A percentile compares a stretch with the other conserved stretches of the same genome.
Conservation (phyloP, 2,329 filamentous ascomycete genomes). For the Macrophomina pseudophaseolina region DNA sequence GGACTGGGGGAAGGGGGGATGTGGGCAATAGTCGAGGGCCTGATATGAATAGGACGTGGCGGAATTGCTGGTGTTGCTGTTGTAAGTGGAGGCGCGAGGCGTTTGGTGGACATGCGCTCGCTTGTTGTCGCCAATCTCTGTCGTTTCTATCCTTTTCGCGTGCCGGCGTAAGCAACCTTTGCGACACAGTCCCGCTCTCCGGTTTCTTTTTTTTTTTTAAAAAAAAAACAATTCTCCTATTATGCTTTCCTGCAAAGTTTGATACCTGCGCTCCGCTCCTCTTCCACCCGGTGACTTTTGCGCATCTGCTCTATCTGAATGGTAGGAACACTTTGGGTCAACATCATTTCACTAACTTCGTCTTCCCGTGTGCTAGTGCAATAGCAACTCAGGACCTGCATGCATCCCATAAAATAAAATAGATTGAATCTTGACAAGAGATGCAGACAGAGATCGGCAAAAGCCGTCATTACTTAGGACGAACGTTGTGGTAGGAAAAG, state of each 20-base stretch:
- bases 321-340: no score
- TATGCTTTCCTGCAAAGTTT: slow-evolving; percentile 1
- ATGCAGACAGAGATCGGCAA: neutral
- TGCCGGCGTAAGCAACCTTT: neutral
- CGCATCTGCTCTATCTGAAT: neutral
- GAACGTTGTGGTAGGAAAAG: no score
- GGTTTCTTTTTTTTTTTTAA: no score
- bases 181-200: neutral
- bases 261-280: neutral
- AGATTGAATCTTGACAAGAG: neutral
- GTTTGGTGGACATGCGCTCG: neutral
- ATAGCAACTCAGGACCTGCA: neutral
- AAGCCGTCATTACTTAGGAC: neutral
- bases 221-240: neutral
- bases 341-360: neutral
- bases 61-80: neutral
- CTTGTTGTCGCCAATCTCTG: slow-evolving; percentile 4
- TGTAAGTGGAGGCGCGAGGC: neutral
- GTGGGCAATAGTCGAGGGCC: neutral
- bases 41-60: neutral
- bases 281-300: neutral
- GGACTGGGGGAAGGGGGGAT: neutral
- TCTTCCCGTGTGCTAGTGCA: neutral
- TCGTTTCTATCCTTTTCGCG: neutral
- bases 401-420: neutral